These are phyloP conservation scores for Phytophthora fragariae DNA, from an alignment of 352 stramenopile genomes.

Conservation along the genomic window DNA sequence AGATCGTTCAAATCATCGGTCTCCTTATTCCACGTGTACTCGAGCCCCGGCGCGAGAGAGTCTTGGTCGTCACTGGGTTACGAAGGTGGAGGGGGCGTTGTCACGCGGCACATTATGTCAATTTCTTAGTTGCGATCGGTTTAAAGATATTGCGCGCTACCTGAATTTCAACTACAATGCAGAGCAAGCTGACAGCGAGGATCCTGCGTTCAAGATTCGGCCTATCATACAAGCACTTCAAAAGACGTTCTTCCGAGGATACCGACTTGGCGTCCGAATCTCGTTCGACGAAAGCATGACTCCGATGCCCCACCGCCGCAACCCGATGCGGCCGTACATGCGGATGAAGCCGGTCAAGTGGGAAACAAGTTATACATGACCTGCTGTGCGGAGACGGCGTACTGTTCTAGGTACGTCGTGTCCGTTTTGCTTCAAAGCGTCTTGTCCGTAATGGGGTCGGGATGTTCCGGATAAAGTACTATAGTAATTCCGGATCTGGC, in stretches of 20 bases:
- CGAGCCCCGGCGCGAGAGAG: conserved; percentile 6
- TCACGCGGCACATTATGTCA: conserved; percentile 5
- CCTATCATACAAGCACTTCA: not conserved
- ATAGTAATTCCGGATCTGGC: too few relatives aligned
- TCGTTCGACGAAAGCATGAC: not conserved
- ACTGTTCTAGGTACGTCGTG: not conserved
- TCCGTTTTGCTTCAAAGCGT: too few relatives aligned
- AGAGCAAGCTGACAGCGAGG: not conserved
- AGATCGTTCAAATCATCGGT: conserved; percentile 10
- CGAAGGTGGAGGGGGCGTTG: conserved; percentile 4
- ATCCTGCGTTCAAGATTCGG: conserved; percentile 13
- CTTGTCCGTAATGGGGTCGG: too few relatives aligned
- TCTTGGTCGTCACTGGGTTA: conserved; percentile 11
- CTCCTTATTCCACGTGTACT: not conserved
- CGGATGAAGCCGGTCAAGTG: not conserved
- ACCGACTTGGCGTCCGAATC: not conserved
- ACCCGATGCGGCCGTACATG: not conserved
- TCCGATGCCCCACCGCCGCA: not conserved
- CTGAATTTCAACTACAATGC: conserved; percentile 17
- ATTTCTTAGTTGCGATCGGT: conserved; percentile 4
- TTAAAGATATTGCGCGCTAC: conserved; percentile 9
- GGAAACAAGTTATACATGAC: not conserved
- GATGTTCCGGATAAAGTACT: too few relatives aligned
- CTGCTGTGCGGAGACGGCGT: not conserved
- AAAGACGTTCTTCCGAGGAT: not conserved